A percentile compares a stretch with the other conserved stretches of the same genome.
Conservation (phyloP, 2,329 filamentous ascomycete genomes). For the Alternaria tenuissima region DNA sequence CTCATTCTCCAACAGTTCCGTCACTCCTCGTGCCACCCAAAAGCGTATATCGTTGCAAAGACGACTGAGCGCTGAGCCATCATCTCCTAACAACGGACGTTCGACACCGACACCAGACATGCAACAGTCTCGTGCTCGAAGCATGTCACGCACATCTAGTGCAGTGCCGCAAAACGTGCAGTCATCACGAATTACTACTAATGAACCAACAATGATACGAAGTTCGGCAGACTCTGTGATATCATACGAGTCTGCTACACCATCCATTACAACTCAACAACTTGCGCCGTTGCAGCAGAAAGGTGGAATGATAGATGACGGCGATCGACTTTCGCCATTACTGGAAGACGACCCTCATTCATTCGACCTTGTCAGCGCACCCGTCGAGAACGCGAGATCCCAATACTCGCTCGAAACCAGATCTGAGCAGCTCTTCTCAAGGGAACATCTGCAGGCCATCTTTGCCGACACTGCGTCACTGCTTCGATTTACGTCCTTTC, state of each 20-base stretch:
- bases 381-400: constrained; percentile 35
- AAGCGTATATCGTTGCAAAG: constrained; percentile 28
- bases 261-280: constrained; percentile 44
- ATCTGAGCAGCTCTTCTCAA: constrained; percentile 71
- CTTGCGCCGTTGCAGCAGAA: constrained; percentile 57
- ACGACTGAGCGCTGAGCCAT: constrained; percentile 26
- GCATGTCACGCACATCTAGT: constrained; percentile 24
- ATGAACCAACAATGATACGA: constrained; percentile 33
- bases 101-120: constrained; percentile 29
- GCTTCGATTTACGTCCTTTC: constrained; percentile 72
- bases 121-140: constrained; percentile 21
- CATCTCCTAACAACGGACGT: constrained; percentile 22
- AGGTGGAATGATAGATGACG: constrained; percentile 48
- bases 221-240: constrained; percentile 49
- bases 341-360: constrained; percentile 63
- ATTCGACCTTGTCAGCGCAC: constrained; percentile 62
- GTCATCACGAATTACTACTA: constrained; percentile 25
- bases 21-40: constrained; percentile 29
- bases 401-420: constrained; percentile 68
- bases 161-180: constrained; percentile 14
- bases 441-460: constrained; percentile 70
- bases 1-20: constrained; percentile 34
- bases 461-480: constrained; percentile 70
- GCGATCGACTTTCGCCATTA: constrained; percentile 56
- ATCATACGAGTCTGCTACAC: constrained; percentile 46